A percentile compares a stretch with the other conserved stretches of the same genome.
Evolutionary conservation across 2,329 filamentous ascomycete species (phyloP).

Genomic region (Xylaria hypoxylon): DNA sequence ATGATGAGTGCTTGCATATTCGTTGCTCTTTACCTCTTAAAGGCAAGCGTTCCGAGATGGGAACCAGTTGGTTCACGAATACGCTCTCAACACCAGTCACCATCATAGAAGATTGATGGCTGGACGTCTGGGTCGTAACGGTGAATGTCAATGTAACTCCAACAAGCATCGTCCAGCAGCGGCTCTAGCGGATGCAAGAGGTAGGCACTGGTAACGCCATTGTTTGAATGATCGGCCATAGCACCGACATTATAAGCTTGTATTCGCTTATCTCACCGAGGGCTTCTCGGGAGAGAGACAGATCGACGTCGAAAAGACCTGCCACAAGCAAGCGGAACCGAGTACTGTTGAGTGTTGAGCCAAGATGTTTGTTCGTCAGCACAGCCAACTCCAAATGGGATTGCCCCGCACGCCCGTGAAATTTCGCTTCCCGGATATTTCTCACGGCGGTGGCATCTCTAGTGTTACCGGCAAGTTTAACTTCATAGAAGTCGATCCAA

Average conservation of each 20-base stretch:
- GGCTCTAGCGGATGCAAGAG: background rate
- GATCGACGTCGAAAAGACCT: background rate
- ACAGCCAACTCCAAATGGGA: constrained; percentile 18
- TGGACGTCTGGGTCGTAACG: background rate
- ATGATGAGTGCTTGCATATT: background rate
- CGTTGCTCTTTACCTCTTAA: background rate
- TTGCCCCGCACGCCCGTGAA: constrained; percentile 22
- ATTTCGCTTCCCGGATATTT: constrained; percentile 6
- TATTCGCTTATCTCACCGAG: constrained; percentile 29
- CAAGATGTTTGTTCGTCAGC: constrained; percentile 7
- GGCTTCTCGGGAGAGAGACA: constrained; percentile 10
- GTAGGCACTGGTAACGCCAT: too few relatives aligned
- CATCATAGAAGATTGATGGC: background rate
- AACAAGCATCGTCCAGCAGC: background rate
- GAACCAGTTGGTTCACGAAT: background rate
- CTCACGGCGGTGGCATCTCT: background rate
- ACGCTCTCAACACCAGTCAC: background rate
- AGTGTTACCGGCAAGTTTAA: background rate
- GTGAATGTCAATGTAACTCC: background rate
- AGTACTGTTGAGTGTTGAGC: constrained; percentile 1
- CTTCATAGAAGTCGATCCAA: background rate
- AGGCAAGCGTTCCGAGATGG: background rate
- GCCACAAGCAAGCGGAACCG: constrained; percentile 1
- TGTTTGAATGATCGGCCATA: background rate
- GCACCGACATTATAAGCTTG: constrained; percentile 7